Percentiles rank a stretch among this genome's conserved stretches.
These are phyloP conservation scores for Maudiozyma humilis DNA, from an alignment of 1,139 yeast species.

Conservation along the genomic window DNA sequence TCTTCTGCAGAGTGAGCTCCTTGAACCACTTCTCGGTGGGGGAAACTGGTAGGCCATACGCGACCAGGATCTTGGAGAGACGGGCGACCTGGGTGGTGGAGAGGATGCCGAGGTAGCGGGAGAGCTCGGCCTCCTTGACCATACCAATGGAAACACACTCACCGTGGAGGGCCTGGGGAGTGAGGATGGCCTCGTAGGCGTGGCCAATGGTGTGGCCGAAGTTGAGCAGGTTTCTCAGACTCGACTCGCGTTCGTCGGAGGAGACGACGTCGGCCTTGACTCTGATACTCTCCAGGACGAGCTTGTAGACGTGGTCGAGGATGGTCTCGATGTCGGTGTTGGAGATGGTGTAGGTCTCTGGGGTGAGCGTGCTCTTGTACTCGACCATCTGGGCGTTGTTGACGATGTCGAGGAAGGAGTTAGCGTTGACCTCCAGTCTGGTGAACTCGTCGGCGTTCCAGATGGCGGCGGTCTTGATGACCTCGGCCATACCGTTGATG, in stretches of 20 bases:
- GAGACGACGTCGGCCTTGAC: slow-evolving; percentile 95
- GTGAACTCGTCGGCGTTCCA: slow-evolving; percentile 89
- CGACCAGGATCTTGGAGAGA: slow-evolving; percentile 67
- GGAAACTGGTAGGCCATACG: slow-evolving; percentile 79
- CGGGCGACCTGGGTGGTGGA: slow-evolving; percentile 94
- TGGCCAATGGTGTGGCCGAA: slow-evolving; percentile 98
- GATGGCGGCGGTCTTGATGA: slow-evolving; percentile 94
- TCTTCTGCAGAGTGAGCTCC: slow-evolving; percentile 58
- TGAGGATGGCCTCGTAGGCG: slow-evolving; percentile 91
- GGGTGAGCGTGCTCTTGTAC: slow-evolving; percentile 19
- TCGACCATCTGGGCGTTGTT: slow-evolving; percentile 38
- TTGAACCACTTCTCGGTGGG: slow-evolving; percentile 66
- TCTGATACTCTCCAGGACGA: slow-evolving; percentile 77
- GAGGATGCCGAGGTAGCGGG: slow-evolving; percentile 80
- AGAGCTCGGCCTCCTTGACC: slow-evolving; percentile 87
- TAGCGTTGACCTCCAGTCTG: slow-evolving; percentile 71
- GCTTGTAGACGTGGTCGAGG: slow-evolving; percentile 61
- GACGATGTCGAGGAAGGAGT: slow-evolving; percentile 46
- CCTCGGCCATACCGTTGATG: slow-evolving; percentile 98
- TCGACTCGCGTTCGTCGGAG: slow-evolving; percentile 91
- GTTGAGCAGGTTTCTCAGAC: slow-evolving; percentile 81
- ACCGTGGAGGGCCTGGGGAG: slow-evolving; percentile 95
- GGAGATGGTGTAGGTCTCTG: slow-evolving; percentile 25
- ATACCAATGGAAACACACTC: slow-evolving; percentile 96
- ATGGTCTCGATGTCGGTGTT: slow-evolving; percentile 56